Evolutionary conservation across 768 basidiomycete genomes (phyloP).

Genomic region (Termitomyces eurrhizus): DNA sequence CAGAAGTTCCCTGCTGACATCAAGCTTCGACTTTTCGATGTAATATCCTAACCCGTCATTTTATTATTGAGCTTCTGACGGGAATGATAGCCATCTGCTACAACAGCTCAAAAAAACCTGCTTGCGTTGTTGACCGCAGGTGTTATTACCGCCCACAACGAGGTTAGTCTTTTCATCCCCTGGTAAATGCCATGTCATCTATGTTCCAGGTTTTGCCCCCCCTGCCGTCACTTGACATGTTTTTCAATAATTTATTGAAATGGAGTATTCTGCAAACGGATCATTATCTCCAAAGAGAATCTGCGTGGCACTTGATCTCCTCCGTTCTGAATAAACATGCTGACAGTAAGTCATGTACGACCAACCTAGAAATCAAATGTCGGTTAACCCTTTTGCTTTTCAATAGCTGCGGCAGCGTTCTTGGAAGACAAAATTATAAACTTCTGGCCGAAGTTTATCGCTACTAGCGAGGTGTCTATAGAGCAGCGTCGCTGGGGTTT

Average conservation of each 20-base stretch:
- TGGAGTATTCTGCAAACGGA: slow-evolving; percentile 56
- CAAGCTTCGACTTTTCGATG: slow-evolving; percentile 49
- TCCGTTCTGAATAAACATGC: slow-evolving; percentile 77
- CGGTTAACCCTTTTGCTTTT: not conserved
- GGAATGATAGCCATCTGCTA: slow-evolving; percentile 34
- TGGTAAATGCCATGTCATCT: not conserved
- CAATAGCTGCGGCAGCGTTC: slow-evolving; percentile 45
- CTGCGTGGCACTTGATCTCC: slow-evolving; percentile 54
- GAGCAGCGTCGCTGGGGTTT: slow-evolving; percentile 51
- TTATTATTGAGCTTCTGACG: slow-evolving; percentile 8
- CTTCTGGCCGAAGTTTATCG: slow-evolving; percentile 50
- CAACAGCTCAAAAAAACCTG: slow-evolving; percentile 54
- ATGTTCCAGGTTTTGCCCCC: slow-evolving; percentile 47
- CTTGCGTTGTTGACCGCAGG: slow-evolving; percentile 65
- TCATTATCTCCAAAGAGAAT: slow-evolving; percentile 48
- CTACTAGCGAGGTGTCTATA: slow-evolving; percentile 22
- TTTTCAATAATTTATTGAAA: slow-evolving; percentile 49
- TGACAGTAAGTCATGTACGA: slow-evolving; percentile 44
- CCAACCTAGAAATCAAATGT: not conserved
- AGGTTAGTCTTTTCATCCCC: slow-evolving; percentile 39
- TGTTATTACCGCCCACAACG: slow-evolving; percentile 58
- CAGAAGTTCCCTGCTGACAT: slow-evolving; percentile 38
- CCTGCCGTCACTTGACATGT: slow-evolving; percentile 41
- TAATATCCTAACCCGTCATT: slow-evolving; percentile 21
- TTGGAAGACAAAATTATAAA: slow-evolving; percentile 34